Evolutionary conservation across 2,329 filamentous ascomycete species (phyloP).

Genomic region (Macroventuria anomochaeta): DNA sequence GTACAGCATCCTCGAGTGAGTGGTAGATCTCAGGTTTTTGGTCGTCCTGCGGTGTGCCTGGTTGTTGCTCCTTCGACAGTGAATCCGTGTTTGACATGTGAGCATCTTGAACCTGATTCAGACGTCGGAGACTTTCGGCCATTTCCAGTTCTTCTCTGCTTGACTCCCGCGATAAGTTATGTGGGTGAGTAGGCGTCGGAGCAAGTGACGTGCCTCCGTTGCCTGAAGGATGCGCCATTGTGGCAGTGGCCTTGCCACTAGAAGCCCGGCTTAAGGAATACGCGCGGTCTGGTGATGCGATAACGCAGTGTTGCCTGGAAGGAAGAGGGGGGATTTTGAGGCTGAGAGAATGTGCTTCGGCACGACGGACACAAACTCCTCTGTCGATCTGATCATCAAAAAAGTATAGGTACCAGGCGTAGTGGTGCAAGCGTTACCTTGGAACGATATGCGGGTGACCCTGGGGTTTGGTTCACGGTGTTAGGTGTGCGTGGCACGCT

Average conservation of each 20-base stretch:
- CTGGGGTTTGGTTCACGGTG: constrained; percentile 25
- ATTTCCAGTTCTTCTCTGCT: constrained; percentile 59
- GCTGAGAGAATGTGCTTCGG: constrained; percentile 3
- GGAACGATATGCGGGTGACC: constrained; percentile 29
- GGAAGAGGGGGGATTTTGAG: not conserved
- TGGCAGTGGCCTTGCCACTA: constrained; percentile 20
- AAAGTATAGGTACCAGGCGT: constrained; percentile 20
- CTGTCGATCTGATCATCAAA: constrained; percentile 21
- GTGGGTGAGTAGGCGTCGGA: constrained; percentile 46
- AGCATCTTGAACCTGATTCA: constrained; percentile 54
- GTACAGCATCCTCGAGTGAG: constrained; percentile 49
- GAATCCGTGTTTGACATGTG: constrained; percentile 28
- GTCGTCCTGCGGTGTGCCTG: constrained; percentile 27
- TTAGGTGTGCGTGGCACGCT: constrained; percentile 24
- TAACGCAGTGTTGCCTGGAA: constrained; percentile 30
- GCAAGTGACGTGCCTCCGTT: constrained; percentile 48
- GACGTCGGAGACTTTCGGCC: constrained; percentile 53
- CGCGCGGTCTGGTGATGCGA: constrained; percentile 16
- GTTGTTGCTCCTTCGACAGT: constrained; percentile 24
- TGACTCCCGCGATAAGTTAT: constrained; percentile 51
- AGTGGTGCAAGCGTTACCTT: constrained; percentile 37
- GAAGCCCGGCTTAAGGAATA: constrained; percentile 10
- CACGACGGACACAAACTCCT: not conserved
- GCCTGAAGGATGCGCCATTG: constrained; percentile 39
- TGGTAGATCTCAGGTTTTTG: constrained; percentile 47